phyloP scores from a whole-genome alignment of 768 basidiomycete species.

The Lenzites betulinus region DNA sequence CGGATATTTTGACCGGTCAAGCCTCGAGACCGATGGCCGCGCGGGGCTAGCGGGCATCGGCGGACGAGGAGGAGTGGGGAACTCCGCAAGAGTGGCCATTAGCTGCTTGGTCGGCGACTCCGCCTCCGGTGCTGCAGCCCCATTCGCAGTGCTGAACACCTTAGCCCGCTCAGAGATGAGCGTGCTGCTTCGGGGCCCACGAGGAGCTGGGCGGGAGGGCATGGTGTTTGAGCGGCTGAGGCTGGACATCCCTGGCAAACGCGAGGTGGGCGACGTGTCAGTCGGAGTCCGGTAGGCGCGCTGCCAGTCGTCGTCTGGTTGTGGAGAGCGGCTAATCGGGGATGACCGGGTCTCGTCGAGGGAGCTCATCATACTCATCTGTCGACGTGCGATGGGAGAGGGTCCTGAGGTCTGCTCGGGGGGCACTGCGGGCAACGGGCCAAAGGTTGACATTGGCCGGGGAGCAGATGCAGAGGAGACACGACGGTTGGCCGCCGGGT shows the following conservation, averaged over 20 bases:
- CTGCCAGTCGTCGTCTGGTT: conserved; percentile 17
- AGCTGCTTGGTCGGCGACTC: conserved; percentile 12
- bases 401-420: conserved; percentile 12
- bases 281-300: conserved; percentile 13
- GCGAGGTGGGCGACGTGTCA: conserved; percentile 10
- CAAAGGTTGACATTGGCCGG: conserved; percentile 20
- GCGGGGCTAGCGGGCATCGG: conserved; percentile 22
- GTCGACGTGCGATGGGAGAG: conserved; percentile 9
- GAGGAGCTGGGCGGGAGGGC: conserved; percentile 24
- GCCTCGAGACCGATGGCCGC: conserved; percentile 27
- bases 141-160: conserved; percentile 31
- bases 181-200: conserved; percentile 27
- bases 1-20: conserved; percentile 35
- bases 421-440: conserved; percentile 23
- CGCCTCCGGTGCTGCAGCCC: conserved; percentile 3
- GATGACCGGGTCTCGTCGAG: conserved; percentile 2
- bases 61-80: conserved; percentile 33
- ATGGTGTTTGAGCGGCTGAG: conserved; percentile 31
- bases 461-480: conserved; percentile 10
- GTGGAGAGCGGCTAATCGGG: neutral
- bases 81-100: conserved; percentile 38
- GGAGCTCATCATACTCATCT: conserved; percentile 3
- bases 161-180: conserved; percentile 33
- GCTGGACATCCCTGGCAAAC: neutral
- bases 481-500: conserved; percentile 25